Conservation (phyloP, 352 stramenopile genomes). For the Phytophthora niederhauseri region DNA sequence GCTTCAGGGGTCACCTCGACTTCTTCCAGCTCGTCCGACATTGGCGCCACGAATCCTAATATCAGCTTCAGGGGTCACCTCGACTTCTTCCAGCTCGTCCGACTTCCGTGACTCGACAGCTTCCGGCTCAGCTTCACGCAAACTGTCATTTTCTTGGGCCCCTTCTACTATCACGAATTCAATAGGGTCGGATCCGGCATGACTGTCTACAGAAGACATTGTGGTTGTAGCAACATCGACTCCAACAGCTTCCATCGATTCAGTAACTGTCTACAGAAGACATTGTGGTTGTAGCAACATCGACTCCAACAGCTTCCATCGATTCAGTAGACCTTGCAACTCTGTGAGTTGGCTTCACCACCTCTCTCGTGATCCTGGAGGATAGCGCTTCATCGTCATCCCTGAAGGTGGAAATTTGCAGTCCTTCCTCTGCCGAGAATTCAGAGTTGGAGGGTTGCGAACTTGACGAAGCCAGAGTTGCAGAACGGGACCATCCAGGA, state of each 20-base stretch:
- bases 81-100: slow-evolving; percentile 21
- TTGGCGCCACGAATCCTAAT: slow-evolving; percentile 8
- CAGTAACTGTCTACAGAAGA: background rate
- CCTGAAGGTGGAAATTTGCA: background rate
- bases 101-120: background rate
- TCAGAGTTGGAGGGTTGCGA: slow-evolving; percentile 7
- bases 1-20: slow-evolving; percentile 25
- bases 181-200: slow-evolving; percentile 1
- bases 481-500: slow-evolving; percentile 66
- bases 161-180: background rate
- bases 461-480: slow-evolving; percentile 3
- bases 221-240: slow-evolving; percentile 1
- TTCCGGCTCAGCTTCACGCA: slow-evolving; percentile 4
- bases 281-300: background rate
- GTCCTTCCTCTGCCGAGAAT: slow-evolving; percentile 2
- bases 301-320: slow-evolving; percentile 6
- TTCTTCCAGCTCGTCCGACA: slow-evolving; percentile 23
- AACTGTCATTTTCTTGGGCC: slow-evolving; percentile 12
- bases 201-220: background rate
- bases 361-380: slow-evolving; percentile 2
- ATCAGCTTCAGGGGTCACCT: slow-evolving; percentile 22
- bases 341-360: slow-evolving; percentile 7
- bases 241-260: slow-evolving; percentile 12
- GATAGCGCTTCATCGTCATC: background rate
- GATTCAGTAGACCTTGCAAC: slow-evolving; percentile 11